Evolutionary conservation across 169 alveolate genomes (phyloP), one percentile per base, ranked within the genome.

Genomic region (Cryptosporidium felis): DNA sequence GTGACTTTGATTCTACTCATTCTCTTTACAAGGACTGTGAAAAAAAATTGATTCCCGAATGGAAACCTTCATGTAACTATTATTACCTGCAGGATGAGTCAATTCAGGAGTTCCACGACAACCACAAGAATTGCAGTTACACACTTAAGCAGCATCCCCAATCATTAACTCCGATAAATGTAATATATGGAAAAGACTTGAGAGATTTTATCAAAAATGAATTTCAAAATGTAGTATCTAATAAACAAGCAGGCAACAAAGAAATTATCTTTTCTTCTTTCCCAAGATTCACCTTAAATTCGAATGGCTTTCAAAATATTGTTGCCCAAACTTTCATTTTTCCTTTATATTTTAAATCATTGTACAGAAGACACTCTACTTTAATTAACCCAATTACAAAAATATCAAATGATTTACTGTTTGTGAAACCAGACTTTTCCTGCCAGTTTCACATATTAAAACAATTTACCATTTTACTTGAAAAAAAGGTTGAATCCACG

Each of bases 1-100:
- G n/a, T n/a, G 32, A 56, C 14, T 56, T 3, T 16, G 0, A 18
- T 2, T 16, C 26, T 21, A 56, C 9, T 26, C 23, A n/a, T 26
- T 56, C 63, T 56, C 1, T 56, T 12, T 26, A 30, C 32, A n/a
- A 5, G 26, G 41, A 28, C 4, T 4, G 26, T 28, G 38, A 56
- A 10, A 3, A 26, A n/a, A 56, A 56, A 0, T 5, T 23, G 26
- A 23, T 21, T 28, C n/a, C 5, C 6, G 63, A 53, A 74, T 74
- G 85, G 85, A 56, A n/a, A 34, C 85, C 85, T 74, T 74, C 85
- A 12, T 74, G 66, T 18, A 59, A 74, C 5, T 74, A 38, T 32
- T 59, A 58, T 38, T 34, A 51, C 36, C 28, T 74, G 8, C 3
- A 23, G 28, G 59, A 74, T 53, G 67, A 74, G 14, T 53, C 67